These are phyloP conservation scores for Hymenoscyphus scutula DNA, from an alignment of 2,329 filamentous ascomycete species.

Conservation along the genomic window DNA sequence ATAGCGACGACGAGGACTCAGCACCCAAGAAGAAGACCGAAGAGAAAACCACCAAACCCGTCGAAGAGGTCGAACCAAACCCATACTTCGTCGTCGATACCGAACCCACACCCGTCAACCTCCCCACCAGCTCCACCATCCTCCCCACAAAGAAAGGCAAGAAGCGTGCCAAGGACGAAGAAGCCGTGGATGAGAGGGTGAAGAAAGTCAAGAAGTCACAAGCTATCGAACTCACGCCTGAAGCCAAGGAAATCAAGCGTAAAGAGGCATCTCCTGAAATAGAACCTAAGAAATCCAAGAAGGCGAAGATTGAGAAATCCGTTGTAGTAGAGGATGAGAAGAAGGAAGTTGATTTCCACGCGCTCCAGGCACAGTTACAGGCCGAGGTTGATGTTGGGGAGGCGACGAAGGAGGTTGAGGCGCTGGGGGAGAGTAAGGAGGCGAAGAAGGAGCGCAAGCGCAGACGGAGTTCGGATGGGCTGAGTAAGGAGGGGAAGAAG, in stretches of 20 bases:
- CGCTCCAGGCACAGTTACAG: constrained; percentile 8
- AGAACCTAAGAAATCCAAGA: constrained; percentile 46
- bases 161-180: constrained; percentile 34
- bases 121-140: not conserved
- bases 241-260: not conserved
- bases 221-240: not conserved
- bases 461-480: constrained; percentile 12
- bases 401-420: constrained; percentile 13
- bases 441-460: constrained; percentile 3
- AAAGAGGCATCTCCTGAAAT: constrained; percentile 3
- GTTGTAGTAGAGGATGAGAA: not conserved
- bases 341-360: constrained; percentile 10
- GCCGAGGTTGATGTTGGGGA: constrained; percentile 10
- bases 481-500: constrained; percentile 10
- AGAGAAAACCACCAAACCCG: not conserved
- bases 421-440: not conserved
- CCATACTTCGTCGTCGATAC: constrained; percentile 30
- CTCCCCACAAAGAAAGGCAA: constrained; percentile 16
- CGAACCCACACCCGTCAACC: constrained; percentile 25
- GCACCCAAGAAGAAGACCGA: constrained; percentile 4
- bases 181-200: constrained; percentile 39
- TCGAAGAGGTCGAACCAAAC: constrained; percentile 21
- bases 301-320: not conserved
- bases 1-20: constrained; percentile 8
- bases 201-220: constrained; percentile 41